Percentiles rank a stretch among this genome's conserved stretches.
Conservation (phyloP, 768 basidiomycete genomes). For the Tubosaeta sp. region DNA sequence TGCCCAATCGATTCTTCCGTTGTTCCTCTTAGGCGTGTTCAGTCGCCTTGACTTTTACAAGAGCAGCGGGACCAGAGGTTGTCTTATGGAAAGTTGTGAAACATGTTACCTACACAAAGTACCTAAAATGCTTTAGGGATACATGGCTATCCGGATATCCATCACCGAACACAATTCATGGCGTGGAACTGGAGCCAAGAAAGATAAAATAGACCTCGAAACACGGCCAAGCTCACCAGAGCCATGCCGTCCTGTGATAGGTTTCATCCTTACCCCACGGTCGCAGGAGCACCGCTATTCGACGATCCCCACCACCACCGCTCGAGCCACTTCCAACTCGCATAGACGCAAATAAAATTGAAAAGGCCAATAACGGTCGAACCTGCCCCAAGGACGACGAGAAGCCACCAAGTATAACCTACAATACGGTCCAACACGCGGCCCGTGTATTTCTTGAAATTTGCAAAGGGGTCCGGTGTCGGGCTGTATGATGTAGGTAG, state of each 20-base stretch:
- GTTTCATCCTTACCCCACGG: conserved; percentile 16
- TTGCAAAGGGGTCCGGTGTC: conserved; percentile 48
- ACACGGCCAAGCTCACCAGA: conserved; percentile 1
- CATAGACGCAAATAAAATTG: conserved; percentile 67
- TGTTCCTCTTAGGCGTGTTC: too few relatives aligned
- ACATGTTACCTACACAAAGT: too few relatives aligned
- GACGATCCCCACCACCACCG: conserved; percentile 20
- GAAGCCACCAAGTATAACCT: conserved; percentile 75
- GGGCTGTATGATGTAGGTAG: conserved; percentile 52
- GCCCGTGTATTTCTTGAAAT: conserved; percentile 60
- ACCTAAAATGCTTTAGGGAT: too few relatives aligned
- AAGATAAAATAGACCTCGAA: neutral
- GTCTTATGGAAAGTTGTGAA: too few relatives aligned
- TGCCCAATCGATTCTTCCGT: too few relatives aligned
- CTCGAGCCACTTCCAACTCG: conserved; percentile 60
- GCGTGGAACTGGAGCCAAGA: neutral
- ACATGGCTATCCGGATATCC: neutral
- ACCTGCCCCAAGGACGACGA: conserved; percentile 75
- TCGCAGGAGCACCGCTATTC: conserved; percentile 1
- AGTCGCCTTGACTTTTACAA: too few relatives aligned
- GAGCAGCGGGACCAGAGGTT: neutral
- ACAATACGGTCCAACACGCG: conserved; percentile 65
- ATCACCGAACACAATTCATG: neutral
- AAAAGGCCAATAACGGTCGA: conserved; percentile 64
- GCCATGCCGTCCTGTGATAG: neutral